These are phyloP conservation scores for Zelonia costaricensis DNA, from an alignment of 208 protist genomes.

Conservation along the genomic window DNA sequence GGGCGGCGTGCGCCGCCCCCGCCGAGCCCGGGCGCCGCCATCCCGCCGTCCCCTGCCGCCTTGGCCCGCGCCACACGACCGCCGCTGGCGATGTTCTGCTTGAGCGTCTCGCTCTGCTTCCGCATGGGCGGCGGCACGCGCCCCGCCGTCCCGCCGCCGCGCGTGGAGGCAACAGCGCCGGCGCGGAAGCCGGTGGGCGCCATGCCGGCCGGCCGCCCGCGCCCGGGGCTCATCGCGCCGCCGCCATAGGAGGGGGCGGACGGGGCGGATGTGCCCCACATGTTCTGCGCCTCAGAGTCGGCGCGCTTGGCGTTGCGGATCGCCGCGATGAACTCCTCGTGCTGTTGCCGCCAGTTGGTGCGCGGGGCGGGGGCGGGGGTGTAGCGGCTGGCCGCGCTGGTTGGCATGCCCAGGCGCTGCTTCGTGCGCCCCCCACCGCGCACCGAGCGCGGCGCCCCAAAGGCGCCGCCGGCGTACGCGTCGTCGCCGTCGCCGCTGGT, in stretches of 20 bases:
- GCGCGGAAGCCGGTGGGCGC: neutral
- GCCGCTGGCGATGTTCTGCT: conserved; percentile 54
- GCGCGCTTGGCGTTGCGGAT: conserved; percentile 58
- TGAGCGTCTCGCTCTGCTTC: conserved; percentile 50
- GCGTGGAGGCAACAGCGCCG: neutral
- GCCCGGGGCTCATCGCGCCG: neutral
- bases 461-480: conserved; percentile 22
- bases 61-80: conserved; percentile 31
- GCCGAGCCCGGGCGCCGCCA: conserved; percentile 11
- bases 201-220: conserved; percentile 7
- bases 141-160: neutral
- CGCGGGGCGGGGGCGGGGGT: conserved; percentile 33
- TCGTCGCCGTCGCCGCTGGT: conserved; percentile 33
- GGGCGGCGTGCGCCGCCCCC: neutral
- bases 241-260: neutral
- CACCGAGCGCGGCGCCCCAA: conserved; percentile 14
- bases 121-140: conserved; percentile 58
- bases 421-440: conserved; percentile 20
- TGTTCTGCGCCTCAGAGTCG: conserved; percentile 32
- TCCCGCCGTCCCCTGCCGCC: conserved; percentile 8
- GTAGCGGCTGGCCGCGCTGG: conserved; percentile 27
- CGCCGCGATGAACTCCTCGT: conserved; percentile 87
- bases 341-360: conserved; percentile 85
- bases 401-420: conserved; percentile 7
- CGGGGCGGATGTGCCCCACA: conserved; percentile 52